Conservation (phyloP, 495 filamentous ascomycete genomes). For the Penicillium taxi region DNA sequence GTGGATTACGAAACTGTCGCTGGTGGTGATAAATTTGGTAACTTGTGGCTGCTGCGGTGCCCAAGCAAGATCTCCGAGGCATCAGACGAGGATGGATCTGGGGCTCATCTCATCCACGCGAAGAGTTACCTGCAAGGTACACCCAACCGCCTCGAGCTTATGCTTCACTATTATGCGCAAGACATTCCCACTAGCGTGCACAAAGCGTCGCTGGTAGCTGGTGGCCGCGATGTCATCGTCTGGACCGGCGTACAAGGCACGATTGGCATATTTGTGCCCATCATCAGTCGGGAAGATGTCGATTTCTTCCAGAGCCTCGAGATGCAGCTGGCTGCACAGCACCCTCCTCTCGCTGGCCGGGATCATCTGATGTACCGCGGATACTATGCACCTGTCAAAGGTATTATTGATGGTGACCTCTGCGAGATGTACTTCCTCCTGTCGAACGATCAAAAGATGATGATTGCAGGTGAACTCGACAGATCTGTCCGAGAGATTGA, state of each 20-base stretch:
- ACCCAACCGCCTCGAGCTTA: constrained; percentile 71
- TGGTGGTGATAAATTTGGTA: constrained; percentile 96
- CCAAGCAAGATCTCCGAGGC: constrained; percentile 80
- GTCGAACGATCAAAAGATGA: constrained; percentile 78
- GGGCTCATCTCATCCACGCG: constrained; percentile 81
- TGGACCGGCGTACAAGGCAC: constrained; percentile 95
- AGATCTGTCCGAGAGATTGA: constrained; percentile 86
- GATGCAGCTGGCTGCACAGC: constrained; percentile 72
- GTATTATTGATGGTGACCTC: constrained; percentile 95
- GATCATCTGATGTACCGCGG: constrained; percentile 92
- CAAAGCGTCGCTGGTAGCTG: constrained; percentile 83
- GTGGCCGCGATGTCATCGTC: constrained; percentile 82
- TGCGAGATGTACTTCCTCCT: constrained; percentile 84
- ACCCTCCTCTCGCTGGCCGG: constrained; percentile 78
- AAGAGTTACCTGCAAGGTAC: constrained; percentile 82
- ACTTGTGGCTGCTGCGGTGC: constrained; percentile 85
- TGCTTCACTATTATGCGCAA: constrained; percentile 82
- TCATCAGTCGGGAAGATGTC: constrained; percentile 81
- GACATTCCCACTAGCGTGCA: constrained; percentile 87
- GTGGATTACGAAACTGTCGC: constrained; percentile 95
- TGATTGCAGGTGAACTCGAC: constrained; percentile 89
- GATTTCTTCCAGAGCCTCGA: constrained; percentile 96
- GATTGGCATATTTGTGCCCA: constrained; percentile 84
- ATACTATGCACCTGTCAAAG: constrained; percentile 97
- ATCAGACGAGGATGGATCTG: constrained; percentile 85